Evolutionary conservation across 1,284 basidiomycete species (phyloP), one percentile per base, ranked within the genome.

Genomic region (Marasmius tenuissimus): DNA sequence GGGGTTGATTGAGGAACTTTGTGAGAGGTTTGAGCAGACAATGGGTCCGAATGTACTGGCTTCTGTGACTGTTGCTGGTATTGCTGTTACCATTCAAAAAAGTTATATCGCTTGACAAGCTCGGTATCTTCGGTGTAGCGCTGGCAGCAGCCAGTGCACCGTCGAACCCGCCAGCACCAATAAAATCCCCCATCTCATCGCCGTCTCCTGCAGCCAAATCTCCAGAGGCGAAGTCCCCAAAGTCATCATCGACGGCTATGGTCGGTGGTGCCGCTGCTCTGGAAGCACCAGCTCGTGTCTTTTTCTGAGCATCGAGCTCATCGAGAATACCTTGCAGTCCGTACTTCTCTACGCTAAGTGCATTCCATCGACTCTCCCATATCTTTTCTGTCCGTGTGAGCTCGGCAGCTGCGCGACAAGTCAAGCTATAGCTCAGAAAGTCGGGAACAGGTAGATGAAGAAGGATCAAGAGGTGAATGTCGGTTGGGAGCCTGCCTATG

Each of bases 221-320:
- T 16, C 76, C 85, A 0, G 82, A 78, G 0, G 87, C 78, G 70
- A 92, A 97, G 71, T 97, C 95, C 0, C 95, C 96, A 78, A 98
- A 98, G 42, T 96, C 96, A 66, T 97, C 93, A 61, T 94, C 85
- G 6, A 86, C 82, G 2, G 81, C 67, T 14, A 89, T 80, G 0
- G 81, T 87, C 0, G 89, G 85, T 12, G 88, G 86, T 33, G 67
- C 77, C 47, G 71, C 72, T 20, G 71, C 76, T 58, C 75, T 77
- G 57, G 74, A 71, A 49, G 67, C 74, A 42, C 65, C 76, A 40
- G 67, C 73, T 70, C 78, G 74, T 34, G 75, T 75, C 60, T 76
- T 76, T 22, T 72, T 67, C 50, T 70, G 74, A 4, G 68, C 63
- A 66, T 93, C 90, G 18, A 93, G 78, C 9, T 84, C 78, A 60